Percentiles rank a stretch among this genome's conserved stretches.
phyloP scores from a whole-genome alignment of 2,329 filamentous ascomycete genomes.

The Dactylellina drechsleri region DNA sequence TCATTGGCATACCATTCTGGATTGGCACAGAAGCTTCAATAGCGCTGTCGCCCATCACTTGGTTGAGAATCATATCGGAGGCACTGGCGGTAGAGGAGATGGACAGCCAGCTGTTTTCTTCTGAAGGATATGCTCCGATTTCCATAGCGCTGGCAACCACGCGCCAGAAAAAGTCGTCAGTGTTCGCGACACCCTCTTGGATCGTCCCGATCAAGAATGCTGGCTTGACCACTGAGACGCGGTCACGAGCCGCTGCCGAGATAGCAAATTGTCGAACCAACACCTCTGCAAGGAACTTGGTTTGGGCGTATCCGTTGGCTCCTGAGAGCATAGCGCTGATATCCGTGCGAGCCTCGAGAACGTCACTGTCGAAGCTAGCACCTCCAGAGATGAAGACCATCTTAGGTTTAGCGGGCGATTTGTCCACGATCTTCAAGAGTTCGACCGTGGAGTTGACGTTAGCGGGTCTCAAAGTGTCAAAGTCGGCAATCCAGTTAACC shows the following conservation, averaged over 20 bases:
- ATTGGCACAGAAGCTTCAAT: slow-evolving; percentile 2
- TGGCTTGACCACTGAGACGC: slow-evolving; percentile 56
- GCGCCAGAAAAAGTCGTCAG: slow-evolving; percentile 58
- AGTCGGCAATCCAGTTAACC: slow-evolving; percentile 56
- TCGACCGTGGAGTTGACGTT: slow-evolving; percentile 58
- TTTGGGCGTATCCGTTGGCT: slow-evolving; percentile 35
- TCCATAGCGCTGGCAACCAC: slow-evolving; percentile 52
- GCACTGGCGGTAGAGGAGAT: slow-evolving; percentile 17
- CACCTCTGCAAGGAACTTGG: slow-evolving; percentile 36
- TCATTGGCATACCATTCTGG: slow-evolving; percentile 14
- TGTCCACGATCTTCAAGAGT: slow-evolving; percentile 53
- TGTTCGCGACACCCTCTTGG: slow-evolving; percentile 57
- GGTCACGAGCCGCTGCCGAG: slow-evolving; percentile 5
- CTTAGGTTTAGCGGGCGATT: slow-evolving; percentile 16
- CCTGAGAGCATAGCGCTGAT: slow-evolving; percentile 11
- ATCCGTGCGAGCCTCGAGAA: slow-evolving; percentile 20
- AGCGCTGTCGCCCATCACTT: slow-evolving; percentile 11
- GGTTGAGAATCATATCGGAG: slow-evolving; percentile 21
- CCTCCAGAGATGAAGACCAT: slow-evolving; percentile 60
- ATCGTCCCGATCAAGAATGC: slow-evolving; percentile 57
- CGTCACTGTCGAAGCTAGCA: slow-evolving; percentile 13
- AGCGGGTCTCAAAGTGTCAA: slow-evolving; percentile 44
- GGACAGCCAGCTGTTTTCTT: slow-evolving; percentile 24
- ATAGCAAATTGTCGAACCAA: slow-evolving; percentile 26
- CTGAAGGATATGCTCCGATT: slow-evolving; percentile 52